Percentiles rank a stretch among this genome's conserved stretches.
These are phyloP conservation scores for Thielaviopsis punctulata DNA, from an alignment of 2,329 filamentous ascomycete genomes.

Conservation along the genomic window DNA sequence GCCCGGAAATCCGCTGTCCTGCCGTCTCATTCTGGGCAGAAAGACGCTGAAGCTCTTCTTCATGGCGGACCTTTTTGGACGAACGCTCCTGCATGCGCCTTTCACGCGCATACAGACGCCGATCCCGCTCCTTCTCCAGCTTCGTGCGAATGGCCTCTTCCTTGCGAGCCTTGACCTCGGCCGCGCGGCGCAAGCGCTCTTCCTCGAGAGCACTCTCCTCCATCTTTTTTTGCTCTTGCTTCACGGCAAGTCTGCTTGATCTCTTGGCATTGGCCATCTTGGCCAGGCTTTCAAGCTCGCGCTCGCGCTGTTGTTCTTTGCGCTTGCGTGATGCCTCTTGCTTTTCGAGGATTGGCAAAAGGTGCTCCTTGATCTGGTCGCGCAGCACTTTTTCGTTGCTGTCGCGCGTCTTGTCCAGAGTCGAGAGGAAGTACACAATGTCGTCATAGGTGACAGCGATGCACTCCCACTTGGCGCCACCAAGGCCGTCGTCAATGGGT, in stretches of 20 bases:
- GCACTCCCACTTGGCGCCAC: constrained; percentile 77
- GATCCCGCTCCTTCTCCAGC: constrained; percentile 57
- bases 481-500: constrained; percentile 43
- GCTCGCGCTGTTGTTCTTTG: constrained; percentile 50
- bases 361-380: constrained; percentile 54
- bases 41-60: constrained; percentile 65
- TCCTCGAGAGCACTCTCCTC: constrained; percentile 6
- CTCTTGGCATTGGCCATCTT: constrained; percentile 88
- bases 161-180: constrained; percentile 48
- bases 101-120: constrained; percentile 67
- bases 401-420: constrained; percentile 60
- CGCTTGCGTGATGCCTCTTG: constrained; percentile 58
- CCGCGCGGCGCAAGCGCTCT: constrained; percentile 26
- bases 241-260: constrained; percentile 68
- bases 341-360: constrained; percentile 71
- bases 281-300: constrained; percentile 63
- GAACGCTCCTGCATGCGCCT: constrained; percentile 76
- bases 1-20: constrained; percentile 9
- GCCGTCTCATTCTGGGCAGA: constrained; percentile 23
- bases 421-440: constrained; percentile 52
- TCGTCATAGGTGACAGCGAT: constrained; percentile 68
- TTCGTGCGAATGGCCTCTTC: constrained; percentile 37
- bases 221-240: constrained; percentile 13
- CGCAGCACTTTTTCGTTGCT: constrained; percentile 68
- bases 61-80: constrained; percentile 61